phyloP scores from a whole-genome alignment of 2,329 filamentous ascomycete genomes.

The Fusarium verticillioides region DNA sequence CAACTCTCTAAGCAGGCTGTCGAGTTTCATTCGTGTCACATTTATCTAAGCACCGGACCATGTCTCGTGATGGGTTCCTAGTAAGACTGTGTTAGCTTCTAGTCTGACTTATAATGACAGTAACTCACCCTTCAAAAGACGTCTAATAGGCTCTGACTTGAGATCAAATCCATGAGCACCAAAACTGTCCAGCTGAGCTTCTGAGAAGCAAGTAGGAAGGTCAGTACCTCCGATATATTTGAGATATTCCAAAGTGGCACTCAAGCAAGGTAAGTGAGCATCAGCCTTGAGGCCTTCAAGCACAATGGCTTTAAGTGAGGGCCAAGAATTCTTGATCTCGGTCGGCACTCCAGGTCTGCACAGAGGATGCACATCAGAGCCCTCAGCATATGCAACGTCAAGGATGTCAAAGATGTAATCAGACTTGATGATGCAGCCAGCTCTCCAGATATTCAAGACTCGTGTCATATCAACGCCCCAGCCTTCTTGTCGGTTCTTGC shows the following conservation, averaged over 20 bases:
- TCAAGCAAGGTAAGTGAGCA: constrained; percentile 67
- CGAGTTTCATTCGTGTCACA: too few species aligned
- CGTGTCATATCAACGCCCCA: constrained; percentile 67
- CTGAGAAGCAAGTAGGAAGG: constrained; percentile 75
- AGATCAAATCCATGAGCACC: constrained; percentile 61
- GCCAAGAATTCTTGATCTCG: constrained; percentile 64
- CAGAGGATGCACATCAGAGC: constrained; percentile 51
- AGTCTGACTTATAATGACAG: accelerated
- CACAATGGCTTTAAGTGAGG: constrained; percentile 66
- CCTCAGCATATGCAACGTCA: constrained; percentile 53
- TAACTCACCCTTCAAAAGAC: neutral
- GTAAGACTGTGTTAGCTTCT: neutral
- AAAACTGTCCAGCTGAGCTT: constrained; percentile 78
- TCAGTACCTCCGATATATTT: constrained; percentile 70
- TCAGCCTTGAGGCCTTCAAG: constrained; percentile 65
- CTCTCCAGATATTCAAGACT: constrained; percentile 72
- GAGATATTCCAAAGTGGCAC: constrained; percentile 72
- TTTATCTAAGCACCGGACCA: neutral
- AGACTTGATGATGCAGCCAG: constrained; percentile 76
- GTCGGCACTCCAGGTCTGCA: constrained; percentile 46
- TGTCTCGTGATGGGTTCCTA: constrained; percentile 7
- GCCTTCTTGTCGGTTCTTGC: constrained; percentile 65
- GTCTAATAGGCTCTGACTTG: constrained; percentile 13
- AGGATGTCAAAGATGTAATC: constrained; percentile 73
- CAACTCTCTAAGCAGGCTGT: too few species aligned